A percentile compares a stretch with the other conserved stretches of the same genome.
These are phyloP conservation scores for Marasmius tenuissimus DNA, from an alignment of 1,284 basidiomycete genomes.

Conservation along the genomic window DNA sequence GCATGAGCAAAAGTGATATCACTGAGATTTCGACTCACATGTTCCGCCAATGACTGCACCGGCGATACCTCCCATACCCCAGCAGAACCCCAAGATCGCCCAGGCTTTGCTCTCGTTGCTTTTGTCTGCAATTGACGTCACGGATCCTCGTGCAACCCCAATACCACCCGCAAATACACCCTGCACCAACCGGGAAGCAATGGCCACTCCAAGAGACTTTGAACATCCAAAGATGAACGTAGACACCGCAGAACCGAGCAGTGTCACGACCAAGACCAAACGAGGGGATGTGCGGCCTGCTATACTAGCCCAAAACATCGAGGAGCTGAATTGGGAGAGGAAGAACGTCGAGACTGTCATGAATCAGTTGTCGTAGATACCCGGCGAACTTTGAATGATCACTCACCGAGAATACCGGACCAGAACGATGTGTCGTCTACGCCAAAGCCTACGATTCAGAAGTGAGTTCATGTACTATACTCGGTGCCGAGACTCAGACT, in stretches of 20 bases:
- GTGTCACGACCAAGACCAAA: slow-evolving; percentile 81
- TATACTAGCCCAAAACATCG: slow-evolving; percentile 66
- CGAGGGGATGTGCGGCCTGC: slow-evolving; percentile 87
- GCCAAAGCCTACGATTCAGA: neutral
- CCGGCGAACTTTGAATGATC: slow-evolving; percentile 4
- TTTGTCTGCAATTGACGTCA: slow-evolving; percentile 84
- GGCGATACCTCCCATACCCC: slow-evolving; percentile 95
- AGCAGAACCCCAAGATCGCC: slow-evolving; percentile 93
- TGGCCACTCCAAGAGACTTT: slow-evolving; percentile 77
- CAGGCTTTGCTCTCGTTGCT: slow-evolving; percentile 94
- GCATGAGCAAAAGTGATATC: neutral
- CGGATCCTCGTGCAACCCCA: slow-evolving; percentile 92
- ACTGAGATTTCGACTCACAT: slow-evolving; percentile 46
- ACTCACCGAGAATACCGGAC: slow-evolving; percentile 43
- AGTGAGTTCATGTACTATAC: neutral
- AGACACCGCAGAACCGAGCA: slow-evolving; percentile 81
- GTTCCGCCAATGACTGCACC: slow-evolving; percentile 85
- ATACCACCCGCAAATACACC: slow-evolving; percentile 95
- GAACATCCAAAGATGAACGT: slow-evolving; percentile 86
- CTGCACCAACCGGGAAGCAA: slow-evolving; percentile 85
- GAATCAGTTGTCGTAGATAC: slow-evolving; percentile 5
- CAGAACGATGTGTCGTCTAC: neutral
- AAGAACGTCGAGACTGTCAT: slow-evolving; percentile 74
- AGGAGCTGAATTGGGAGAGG: slow-evolving; percentile 89
- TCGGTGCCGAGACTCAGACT: neutral